These are phyloP conservation scores for Alternaria ventricosa DNA, from an alignment of 2,329 filamentous ascomycete species.

Conservation along the genomic window DNA sequence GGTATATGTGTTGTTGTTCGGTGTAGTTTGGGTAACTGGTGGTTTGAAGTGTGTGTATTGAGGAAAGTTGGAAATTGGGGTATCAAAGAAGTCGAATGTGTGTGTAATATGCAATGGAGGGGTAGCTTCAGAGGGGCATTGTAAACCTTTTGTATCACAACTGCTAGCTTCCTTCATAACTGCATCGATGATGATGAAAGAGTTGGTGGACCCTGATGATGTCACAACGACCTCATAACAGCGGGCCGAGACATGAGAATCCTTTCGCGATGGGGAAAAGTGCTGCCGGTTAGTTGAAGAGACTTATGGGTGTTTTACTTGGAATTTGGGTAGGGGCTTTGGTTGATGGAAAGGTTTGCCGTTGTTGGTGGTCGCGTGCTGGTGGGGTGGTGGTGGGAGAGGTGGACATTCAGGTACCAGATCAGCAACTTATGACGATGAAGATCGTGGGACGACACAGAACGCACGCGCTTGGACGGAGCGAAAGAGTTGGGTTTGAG, in stretches of 20 bases:
- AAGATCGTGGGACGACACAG: background rate
- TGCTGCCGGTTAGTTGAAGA: background rate
- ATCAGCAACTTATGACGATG: background rate
- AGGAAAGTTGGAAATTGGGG: background rate
- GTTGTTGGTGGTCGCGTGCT: background rate
- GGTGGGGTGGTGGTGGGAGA: background rate
- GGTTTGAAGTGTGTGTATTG: background rate
- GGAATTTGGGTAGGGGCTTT: background rate
- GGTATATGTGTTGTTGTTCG: background rate
- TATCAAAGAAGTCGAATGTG: background rate
- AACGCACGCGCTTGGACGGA: too few species aligned
- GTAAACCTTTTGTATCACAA: background rate
- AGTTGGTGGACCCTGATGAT: conserved; percentile 22
- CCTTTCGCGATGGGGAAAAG: background rate
- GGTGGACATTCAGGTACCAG: background rate
- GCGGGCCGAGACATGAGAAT: background rate
- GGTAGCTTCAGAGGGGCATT: background rate
- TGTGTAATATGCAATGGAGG: background rate
- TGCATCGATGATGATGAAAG: conserved; percentile 13
- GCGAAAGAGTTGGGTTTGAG: too few species aligned
- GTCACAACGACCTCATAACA: conserved; percentile 28
- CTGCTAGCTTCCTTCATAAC: background rate
- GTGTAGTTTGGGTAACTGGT: too few species aligned
- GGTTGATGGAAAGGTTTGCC: background rate
- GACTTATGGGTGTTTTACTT: background rate